These are phyloP conservation scores for Lasiodiplodia citricola DNA, from an alignment of 2,329 filamentous ascomycete species.

Conservation along the genomic window DNA sequence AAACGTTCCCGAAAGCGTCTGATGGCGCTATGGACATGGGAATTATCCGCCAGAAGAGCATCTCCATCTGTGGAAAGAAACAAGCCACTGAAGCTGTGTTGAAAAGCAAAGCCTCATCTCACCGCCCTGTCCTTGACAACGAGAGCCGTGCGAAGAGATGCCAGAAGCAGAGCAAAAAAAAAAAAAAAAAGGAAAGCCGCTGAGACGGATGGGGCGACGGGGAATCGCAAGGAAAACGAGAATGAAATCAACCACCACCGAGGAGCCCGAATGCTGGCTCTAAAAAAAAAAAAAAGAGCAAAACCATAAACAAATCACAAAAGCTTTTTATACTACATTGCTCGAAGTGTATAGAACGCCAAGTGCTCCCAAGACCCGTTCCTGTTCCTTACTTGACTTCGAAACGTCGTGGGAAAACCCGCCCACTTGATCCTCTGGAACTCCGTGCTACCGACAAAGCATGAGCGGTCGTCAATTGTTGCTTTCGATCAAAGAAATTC, in stretches of 20 bases:
- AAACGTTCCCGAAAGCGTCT: neutral
- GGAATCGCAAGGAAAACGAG: slow-evolving; percentile 21
- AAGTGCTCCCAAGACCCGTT: slow-evolving; percentile 20
- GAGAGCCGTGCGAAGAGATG: neutral
- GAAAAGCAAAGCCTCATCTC: neutral
- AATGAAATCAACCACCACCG: slow-evolving; percentile 16
- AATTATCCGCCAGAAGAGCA: slow-evolving; percentile 1
- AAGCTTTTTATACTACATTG: slow-evolving; percentile 27
- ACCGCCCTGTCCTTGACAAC: neutral
- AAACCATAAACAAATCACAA: slow-evolving; percentile 9
- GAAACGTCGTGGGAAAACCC: slow-evolving; percentile 10
- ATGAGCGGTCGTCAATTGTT: slow-evolving; percentile 23
- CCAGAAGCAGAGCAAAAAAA: neutral
- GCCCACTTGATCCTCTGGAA: slow-evolving; percentile 22
- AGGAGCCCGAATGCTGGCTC: slow-evolving; percentile 24
- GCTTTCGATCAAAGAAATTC: slow-evolving; percentile 26
- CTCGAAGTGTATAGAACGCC: slow-evolving; percentile 21
- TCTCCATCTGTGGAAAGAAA: neutral
- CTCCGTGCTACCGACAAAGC: slow-evolving; percentile 25
- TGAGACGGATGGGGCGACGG: slow-evolving; percentile 11
- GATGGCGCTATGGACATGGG: slow-evolving; percentile 4
- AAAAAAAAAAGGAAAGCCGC: slow-evolving; percentile 3
- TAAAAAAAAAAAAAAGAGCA: neutral
- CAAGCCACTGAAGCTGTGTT: neutral
- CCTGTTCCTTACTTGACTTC: slow-evolving; percentile 11